These are phyloP conservation scores for Thalassiosira mediterranea DNA, from an alignment of 352 stramenopile species.

Conservation along the genomic window DNA sequence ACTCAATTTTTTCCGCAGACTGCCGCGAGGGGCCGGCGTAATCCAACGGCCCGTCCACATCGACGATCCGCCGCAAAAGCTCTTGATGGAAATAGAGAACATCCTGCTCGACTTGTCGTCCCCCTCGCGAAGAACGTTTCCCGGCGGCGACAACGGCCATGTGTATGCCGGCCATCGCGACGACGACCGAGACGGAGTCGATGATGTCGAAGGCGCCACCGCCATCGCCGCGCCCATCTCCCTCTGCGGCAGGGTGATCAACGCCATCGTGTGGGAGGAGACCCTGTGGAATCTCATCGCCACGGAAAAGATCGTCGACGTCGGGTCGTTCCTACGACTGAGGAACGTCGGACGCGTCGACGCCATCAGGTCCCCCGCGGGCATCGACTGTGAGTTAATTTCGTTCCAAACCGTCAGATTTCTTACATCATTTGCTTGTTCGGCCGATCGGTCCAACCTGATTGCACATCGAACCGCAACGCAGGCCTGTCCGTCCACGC, in stretches of 20 bases:
- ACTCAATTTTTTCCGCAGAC: slow-evolving; percentile 5
- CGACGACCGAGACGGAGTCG: slow-evolving; percentile 4
- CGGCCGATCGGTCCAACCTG: neutral
- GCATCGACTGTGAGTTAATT: slow-evolving; percentile 44
- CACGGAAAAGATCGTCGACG: slow-evolving; percentile 41
- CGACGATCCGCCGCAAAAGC: slow-evolving; percentile 48
- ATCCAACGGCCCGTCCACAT: neutral
- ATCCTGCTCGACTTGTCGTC: slow-evolving; percentile 23
- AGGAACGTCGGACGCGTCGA: slow-evolving; percentile 59
- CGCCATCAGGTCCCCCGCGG: slow-evolving; percentile 14
- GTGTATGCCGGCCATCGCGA: too few species aligned
- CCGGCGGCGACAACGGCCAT: slow-evolving; percentile 1
- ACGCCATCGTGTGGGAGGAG: slow-evolving; percentile 76
- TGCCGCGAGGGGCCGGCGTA: slow-evolving; percentile 18
- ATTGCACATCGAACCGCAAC: slow-evolving; percentile 1
- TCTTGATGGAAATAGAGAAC: slow-evolving; percentile 53
- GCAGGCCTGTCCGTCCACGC: slow-evolving; percentile 46
- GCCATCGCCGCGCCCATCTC: slow-evolving; percentile 42
- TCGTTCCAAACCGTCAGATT: neutral
- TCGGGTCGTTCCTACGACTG: slow-evolving; percentile 73
- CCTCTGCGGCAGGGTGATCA: slow-evolving; percentile 73
- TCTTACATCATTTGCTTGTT: slow-evolving; percentile 6
- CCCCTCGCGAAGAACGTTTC: neutral
- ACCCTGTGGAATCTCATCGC: slow-evolving; percentile 68
- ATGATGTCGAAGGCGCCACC: neutral